Evolutionary conservation across 768 basidiomycete genomes (phyloP), one percentile per base, ranked within the genome.

Genomic region (Tylopilus subfusipes): DNA sequence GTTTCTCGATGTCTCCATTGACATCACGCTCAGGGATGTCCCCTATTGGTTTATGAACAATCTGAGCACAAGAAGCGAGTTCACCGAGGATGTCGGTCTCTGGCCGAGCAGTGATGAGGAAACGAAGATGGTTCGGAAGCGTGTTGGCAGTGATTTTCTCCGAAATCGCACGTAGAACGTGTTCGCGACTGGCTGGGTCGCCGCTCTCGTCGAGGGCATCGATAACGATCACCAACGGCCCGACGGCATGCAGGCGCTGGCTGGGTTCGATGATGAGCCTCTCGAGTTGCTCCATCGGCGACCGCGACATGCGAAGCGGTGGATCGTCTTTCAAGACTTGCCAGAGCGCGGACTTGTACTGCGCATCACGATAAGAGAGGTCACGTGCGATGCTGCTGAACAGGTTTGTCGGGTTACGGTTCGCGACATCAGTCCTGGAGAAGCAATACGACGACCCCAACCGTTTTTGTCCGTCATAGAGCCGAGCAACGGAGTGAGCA

Each of bases 151-250:
- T 2, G 5, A 42, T 8, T 16, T 49, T 25, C 11, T 13, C n/a
- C 0, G n/a, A n/a, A n/a, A 66, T 29, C 22, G 53, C 39, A 6
- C 11, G 4, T 16, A 73, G 60, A 21, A 68, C 53, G 3, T 34
- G 39, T n/a, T 33, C 22, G 14, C 60, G 62, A 42, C 19, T 8
- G 7, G 24, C 38, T 18, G 21, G 16, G 18, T 61, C 42, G 12
- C 56, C 59, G 24, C 61, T 60, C 27, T 60, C 57, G 42, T 68
- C 65, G 13, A 71, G 53, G 10, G 53, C 68, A 40, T 73, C 72
- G 14, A 72, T 61, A 34, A 73, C 59, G 27, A 70, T 50, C 13
- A 71, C 34, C 2, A 70, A 45, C 9, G 70, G 68, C 2, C 63
- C 62, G 34, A 61, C 24, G 21, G 54, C 40, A 7, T 55, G 54